Conservation (phyloP, 352 stramenopile genomes). For the Phytophthora crassamura region DNA sequence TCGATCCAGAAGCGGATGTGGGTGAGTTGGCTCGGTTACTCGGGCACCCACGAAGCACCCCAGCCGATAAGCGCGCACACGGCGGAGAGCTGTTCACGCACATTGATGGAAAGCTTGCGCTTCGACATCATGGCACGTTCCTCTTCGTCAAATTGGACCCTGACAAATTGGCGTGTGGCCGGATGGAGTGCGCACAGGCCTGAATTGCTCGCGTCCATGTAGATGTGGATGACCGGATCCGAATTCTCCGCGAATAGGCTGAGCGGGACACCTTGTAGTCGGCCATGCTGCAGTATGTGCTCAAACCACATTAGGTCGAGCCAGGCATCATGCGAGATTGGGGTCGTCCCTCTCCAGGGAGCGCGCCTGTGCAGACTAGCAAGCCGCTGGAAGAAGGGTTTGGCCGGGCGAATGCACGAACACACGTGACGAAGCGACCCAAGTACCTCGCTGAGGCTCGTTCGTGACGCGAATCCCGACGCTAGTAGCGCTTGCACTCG, state of each 20-base stretch:
- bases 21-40: background rate
- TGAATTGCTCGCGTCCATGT: no score
- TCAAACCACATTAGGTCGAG: constrained; percentile 10
- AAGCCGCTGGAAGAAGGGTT: constrained; percentile 2
- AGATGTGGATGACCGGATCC: no score
- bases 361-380: background rate
- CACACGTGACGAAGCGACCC: constrained; percentile 4
- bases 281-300: constrained; percentile 7
- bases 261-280: background rate
- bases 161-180: background rate
- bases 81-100: constrained; percentile 3
- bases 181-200: constrained; percentile 5
- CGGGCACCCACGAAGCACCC: background rate
- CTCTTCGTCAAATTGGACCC: background rate
- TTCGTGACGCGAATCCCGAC: background rate
- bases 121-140: background rate
- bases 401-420: background rate
- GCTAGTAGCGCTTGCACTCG: constrained; percentile 4
- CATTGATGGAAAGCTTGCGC: constrained; percentile 2
- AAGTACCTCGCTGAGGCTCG: background rate
- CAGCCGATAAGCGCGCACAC: constrained; percentile 2
- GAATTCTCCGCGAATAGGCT: no score
- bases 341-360: background rate
- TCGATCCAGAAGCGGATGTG: constrained; percentile 13
- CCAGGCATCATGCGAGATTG: background rate